Conservation (phyloP, 352 stramenopile genomes). For the Phytophthora brassicae region DNA sequence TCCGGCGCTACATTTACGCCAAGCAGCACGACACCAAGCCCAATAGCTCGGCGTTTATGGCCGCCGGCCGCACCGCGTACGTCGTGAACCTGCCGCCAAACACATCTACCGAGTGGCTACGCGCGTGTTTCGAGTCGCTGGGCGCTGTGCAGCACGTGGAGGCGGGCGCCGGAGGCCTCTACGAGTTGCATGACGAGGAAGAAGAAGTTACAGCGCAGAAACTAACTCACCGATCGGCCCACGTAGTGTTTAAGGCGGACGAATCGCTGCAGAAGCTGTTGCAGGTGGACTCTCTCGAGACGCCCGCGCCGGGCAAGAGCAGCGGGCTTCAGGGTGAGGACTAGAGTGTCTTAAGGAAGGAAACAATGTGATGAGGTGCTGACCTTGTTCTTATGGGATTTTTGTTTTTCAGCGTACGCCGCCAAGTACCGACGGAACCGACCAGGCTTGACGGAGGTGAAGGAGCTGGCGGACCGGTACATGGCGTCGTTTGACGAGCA, state of each 20-base stretch:
- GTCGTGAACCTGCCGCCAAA: conserved; percentile 65
- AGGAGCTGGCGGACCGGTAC: conserved; percentile 69
- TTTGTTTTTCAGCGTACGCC: conserved; percentile 38
- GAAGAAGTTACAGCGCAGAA: conserved; percentile 20
- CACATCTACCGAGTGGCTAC: conserved; percentile 59
- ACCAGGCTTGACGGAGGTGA: conserved; percentile 61
- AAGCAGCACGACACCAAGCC: conserved; percentile 71
- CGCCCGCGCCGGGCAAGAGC: conserved; percentile 17
- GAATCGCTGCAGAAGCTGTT: conserved; percentile 61
- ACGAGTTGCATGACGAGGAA: conserved; percentile 10
- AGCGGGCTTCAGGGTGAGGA: conserved; percentile 40
- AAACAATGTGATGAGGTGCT: background rate
- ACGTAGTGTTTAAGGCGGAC: conserved; percentile 79
- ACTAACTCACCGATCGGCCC: conserved; percentile 42
- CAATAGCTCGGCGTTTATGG: conserved; percentile 28
- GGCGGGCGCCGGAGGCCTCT: conserved; percentile 11
- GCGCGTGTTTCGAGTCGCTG: conserved; percentile 45
- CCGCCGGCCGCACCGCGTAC: conserved; percentile 68
- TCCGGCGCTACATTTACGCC: conserved; percentile 73
- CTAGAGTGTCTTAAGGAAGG: background rate
- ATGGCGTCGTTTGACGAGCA: conserved; percentile 77
- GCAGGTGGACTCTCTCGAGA: conserved; percentile 40
- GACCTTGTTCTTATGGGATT: background rate
- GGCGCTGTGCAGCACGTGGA: conserved; percentile 71
- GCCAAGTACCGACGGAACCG: conserved; percentile 70